A percentile compares a stretch with the other conserved stretches of the same genome.
Evolutionary conservation across 1,284 basidiomycete genomes (phyloP).

Genomic region (Puccinia coronata): DNA sequence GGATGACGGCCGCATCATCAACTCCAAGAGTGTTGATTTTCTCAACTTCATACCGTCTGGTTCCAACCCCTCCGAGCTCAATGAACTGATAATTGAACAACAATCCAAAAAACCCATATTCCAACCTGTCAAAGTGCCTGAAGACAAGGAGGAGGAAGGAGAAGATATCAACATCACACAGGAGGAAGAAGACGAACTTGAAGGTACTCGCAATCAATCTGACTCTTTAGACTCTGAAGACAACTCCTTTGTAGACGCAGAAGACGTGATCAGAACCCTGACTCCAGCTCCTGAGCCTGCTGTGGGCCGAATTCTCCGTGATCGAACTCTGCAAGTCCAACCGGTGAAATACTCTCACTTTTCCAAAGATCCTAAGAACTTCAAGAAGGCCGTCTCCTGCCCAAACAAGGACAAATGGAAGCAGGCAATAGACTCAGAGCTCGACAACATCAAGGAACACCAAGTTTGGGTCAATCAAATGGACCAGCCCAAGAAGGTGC

Average conservation of each 20-base stretch:
- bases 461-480: neutral
- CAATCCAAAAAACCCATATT: too few species aligned
- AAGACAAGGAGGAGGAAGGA: neutral
- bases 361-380: neutral
- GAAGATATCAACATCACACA: neutral
- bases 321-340: neutral
- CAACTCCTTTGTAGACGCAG: too few species aligned
- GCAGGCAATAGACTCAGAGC: neutral
- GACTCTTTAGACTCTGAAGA: neutral
- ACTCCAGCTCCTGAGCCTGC: neutral
- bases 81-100: neutral
- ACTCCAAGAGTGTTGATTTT: neutral
- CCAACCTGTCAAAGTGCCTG: too few species aligned
- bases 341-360: neutral
- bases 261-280: neutral
- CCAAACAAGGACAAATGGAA: neutral
- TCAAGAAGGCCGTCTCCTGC: neutral
- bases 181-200: neutral
- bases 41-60: neutral
- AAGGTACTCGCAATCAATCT: too few species aligned
- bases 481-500: neutral
- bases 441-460: neutral
- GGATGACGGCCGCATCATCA: neutral
- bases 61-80: neutral
- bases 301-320: neutral